Base-by-base conservation (phyloP, 257 asterid species). In the Gentiana straminea region DNA sequence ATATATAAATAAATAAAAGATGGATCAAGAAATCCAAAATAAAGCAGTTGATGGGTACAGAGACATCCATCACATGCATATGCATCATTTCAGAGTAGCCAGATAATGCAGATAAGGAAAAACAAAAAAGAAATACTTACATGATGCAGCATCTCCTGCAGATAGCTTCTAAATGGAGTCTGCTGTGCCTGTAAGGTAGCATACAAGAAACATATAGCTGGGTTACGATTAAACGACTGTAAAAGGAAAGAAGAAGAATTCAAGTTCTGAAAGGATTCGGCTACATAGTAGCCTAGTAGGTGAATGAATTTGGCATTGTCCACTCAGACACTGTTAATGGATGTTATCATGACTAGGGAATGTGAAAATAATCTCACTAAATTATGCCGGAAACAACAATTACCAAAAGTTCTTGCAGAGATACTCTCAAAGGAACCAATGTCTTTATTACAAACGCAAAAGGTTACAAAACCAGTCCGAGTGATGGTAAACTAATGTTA, bases 81-180 rank as follows among this genome's bases (percentile, higher is more conserved):
- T 36, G 3, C 10, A 24, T 10, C 49, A 50, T 43, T 12, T 47
- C 39, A 32, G 35, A n/a, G 35, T 33, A 33, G 48, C 8, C 32
- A 8, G 35, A 52, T 35, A 13, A 44, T 6, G 4, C 33, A 37
- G 33, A 33, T 34, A 15, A 47, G 2, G 6, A 9, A 37, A 15
- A 53, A 32, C 0, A n/a, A 11, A 41, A 10, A 10, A 2, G 2
- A 69, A 63, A 46, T 60, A 81, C 95, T 89, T 83, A 89, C 91
- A 54, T 77, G 79, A 63, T 89, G 75, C 65, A 86, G 58, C 92
- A 89, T 89, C 4, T 86, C 89, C 76, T 81, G 94, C 32, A 89
- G 91, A 78, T 89, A 86, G 74, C 74, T 63, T 81, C 94, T 76
- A 75, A 79, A 86, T 55, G 97, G 95, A 38, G 95, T 89, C 73